Evolutionary conservation across 345 rosid genomes (phyloP).

Genomic region (Populus simonii): DNA sequence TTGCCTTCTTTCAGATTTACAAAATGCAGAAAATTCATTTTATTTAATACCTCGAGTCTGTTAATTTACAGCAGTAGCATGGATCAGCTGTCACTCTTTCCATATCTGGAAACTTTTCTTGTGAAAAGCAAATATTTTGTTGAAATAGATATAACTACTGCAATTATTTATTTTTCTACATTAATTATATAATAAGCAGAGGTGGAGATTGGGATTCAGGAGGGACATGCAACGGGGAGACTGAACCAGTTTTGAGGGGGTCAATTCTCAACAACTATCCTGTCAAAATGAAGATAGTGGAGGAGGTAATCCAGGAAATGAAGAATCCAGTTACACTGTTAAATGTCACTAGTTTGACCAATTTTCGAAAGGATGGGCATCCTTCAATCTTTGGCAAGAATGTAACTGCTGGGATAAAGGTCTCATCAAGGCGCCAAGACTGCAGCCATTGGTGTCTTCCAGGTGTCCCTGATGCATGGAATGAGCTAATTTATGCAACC

Average conservation of each 20-base stretch:
- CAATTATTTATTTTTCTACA: background rate
- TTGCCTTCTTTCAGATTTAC: background rate
- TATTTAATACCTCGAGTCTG: background rate
- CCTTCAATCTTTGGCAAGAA: constrained; percentile 77
- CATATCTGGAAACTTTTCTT: background rate
- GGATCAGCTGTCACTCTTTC: background rate
- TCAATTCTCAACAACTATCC: constrained; percentile 63
- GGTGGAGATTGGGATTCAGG: constrained; percentile 99
- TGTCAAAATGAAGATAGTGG: constrained; percentile 80
- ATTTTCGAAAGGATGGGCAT: constrained; percentile 91
- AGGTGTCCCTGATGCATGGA: constrained; percentile 91
- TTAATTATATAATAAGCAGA: constrained; percentile 34
- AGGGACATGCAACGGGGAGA: constrained; percentile 82
- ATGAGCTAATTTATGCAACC: constrained; percentile 77
- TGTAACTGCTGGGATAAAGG: constrained; percentile 31
- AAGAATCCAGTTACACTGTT: constrained; percentile 55
- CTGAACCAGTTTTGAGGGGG: constrained; percentile 58
- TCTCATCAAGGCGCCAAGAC: constrained; percentile 56
- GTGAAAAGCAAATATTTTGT: background rate
- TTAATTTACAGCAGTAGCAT: background rate
- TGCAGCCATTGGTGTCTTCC: constrained; percentile 99
- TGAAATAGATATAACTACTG: background rate
- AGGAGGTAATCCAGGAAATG: constrained; percentile 67
- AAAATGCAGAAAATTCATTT: background rate
- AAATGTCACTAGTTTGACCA: constrained; percentile 79